Evolutionary conservation across 257 asterid genomes (phyloP).

Genomic region (Primulina huaijiensis): DNA sequence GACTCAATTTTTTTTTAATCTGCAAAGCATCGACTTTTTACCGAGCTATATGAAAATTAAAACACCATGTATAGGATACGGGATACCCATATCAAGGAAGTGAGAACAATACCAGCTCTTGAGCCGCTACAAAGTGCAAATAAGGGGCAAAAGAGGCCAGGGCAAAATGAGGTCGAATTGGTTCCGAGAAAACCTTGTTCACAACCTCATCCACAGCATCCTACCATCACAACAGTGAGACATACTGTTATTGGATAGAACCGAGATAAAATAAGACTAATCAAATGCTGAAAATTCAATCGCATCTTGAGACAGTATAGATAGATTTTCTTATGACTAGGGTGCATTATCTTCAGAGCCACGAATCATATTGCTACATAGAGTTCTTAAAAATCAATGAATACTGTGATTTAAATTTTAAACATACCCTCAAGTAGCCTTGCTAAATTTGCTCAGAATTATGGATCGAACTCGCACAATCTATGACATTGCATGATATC

Average conservation of each 20-base stretch:
- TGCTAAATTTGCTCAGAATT: neutral
- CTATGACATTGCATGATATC: neutral
- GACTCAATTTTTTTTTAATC: conserved; percentile 54
- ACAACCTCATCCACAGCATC: conserved; percentile 71
- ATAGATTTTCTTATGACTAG: neutral
- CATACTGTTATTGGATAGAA: conserved; percentile 19
- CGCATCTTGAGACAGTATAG: neutral
- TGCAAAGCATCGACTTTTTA: conserved; percentile 35
- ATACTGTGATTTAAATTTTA: neutral
- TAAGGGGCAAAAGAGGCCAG: conserved; percentile 59
- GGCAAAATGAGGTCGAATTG: conserved; percentile 80
- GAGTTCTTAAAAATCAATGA: neutral
- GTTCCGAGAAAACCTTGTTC: conserved; percentile 60
- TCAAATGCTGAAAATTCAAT: conserved; percentile 8
- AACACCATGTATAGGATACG: conserved; percentile 4
- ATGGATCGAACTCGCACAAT: neutral
- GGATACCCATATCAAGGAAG: neutral
- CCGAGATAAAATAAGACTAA: conserved; percentile 4
- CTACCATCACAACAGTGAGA: conserved; percentile 34
- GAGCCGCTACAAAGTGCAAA: conserved; percentile 40
- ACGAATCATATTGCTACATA: neutral
- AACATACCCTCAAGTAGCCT: neutral
- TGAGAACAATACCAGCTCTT: conserved; percentile 40
- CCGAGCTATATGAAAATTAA: conserved; percentile 13
- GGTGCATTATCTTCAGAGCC: neutral